Percentiles rank a stretch among this genome's conserved stretches.
These are phyloP conservation scores for Cetraspora pellucida DNA, from an alignment of 192 early-diverging fungal genomes.

Conservation along the genomic window DNA sequence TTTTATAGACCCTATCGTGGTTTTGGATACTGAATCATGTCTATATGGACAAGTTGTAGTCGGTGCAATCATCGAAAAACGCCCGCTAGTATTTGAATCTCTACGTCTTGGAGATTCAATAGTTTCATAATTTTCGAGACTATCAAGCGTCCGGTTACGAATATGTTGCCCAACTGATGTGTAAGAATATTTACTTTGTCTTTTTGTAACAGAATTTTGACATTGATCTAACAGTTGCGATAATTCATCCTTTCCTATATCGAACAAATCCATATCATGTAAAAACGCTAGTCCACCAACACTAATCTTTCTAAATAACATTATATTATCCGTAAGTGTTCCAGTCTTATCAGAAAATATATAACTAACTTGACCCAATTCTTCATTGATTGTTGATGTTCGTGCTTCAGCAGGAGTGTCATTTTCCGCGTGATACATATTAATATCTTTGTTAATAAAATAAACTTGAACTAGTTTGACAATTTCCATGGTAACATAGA, in stretches of 20 bases:
- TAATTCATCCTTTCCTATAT: constrained; percentile 36
- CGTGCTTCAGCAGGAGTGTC: constrained; percentile 76
- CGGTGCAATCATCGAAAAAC: constrained; percentile 33
- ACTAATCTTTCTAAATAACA: constrained; percentile 75
- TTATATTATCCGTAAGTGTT: constrained; percentile 85
- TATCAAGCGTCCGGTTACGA: background rate
- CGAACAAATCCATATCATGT: constrained; percentile 63
- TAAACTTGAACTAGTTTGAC: constrained; percentile 74
- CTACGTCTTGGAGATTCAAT: background rate
- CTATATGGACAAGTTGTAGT: background rate
- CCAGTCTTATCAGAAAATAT: constrained; percentile 93
- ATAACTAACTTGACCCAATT: constrained; percentile 84
- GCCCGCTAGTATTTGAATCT: constrained; percentile 17
- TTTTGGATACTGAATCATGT: constrained; percentile 3
- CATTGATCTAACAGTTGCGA: constrained; percentile 9
- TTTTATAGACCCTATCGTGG: background rate
- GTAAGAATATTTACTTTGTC: background rate
- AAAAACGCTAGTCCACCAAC: constrained; percentile 61
- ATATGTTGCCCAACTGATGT: background rate
- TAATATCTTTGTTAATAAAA: constrained; percentile 78
- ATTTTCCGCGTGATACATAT: constrained; percentile 74
- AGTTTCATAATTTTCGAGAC: background rate
- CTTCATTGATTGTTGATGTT: constrained; percentile 84
- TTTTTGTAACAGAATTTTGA: background rate
- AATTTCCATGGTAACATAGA: constrained; percentile 87